Conservation (phyloP, 305 asterid species). For the Fraxinus sp. region DNA sequence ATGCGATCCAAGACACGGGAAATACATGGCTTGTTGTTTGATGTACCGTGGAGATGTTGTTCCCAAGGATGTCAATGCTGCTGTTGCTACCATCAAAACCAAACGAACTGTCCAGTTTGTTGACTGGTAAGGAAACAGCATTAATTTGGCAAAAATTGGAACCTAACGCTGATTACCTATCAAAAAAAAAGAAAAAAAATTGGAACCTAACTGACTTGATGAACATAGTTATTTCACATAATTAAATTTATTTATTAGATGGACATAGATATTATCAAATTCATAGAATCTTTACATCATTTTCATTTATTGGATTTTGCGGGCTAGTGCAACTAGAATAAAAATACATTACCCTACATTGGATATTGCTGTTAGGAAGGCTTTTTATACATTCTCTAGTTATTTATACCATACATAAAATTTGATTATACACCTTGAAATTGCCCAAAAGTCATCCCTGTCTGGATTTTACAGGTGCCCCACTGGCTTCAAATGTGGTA, state of each 20-base stretch:
- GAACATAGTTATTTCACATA: not conserved
- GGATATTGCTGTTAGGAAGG: not conserved
- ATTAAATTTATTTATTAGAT: not conserved
- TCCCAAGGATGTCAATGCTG: constrained; percentile 60
- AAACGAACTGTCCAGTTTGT: constrained; percentile 53
- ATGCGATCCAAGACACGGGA: constrained; percentile 55
- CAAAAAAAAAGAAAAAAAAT: not conserved
- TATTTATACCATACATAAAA: not conserved
- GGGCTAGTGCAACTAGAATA: not conserved
- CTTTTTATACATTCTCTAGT: not conserved
- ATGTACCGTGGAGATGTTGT: constrained; percentile 62
- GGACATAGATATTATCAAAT: not conserved
- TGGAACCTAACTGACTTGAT: not conserved
- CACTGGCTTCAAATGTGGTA: constrained; percentile 69
- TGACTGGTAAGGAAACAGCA: constrained; percentile 38
- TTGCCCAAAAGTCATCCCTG: too few species aligned
- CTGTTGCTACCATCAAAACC: constrained; percentile 58
- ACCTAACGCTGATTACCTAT: not conserved
- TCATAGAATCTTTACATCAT: not conserved
- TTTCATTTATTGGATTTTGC: not conserved
- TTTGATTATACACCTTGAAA: too few species aligned
- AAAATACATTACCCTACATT: not conserved
- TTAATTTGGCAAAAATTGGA: not conserved
- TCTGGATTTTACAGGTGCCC: constrained; percentile 45
- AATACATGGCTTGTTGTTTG: constrained; percentile 59